These are phyloP conservation scores for Plasmopara muralis DNA, from an alignment of 352 stramenopile species.

Conservation along the genomic window DNA sequence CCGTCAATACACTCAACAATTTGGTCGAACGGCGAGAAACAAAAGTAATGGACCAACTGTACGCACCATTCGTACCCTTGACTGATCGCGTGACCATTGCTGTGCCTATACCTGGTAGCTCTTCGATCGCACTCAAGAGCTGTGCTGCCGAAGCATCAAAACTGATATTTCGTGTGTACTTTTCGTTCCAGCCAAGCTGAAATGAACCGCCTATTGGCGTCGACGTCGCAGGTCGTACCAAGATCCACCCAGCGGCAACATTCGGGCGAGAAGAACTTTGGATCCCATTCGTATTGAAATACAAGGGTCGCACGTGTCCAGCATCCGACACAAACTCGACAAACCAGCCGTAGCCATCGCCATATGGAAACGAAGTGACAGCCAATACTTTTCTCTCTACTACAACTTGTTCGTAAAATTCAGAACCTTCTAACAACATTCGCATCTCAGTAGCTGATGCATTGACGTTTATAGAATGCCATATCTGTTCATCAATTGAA, in stretches of 20 bases:
- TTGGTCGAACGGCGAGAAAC: not conserved
- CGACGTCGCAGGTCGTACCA: conserved; percentile 25
- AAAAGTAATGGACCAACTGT: conserved; percentile 3
- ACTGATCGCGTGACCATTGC: not conserved
- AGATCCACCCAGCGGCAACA: conserved; percentile 22
- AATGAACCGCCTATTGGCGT: conserved; percentile 28
- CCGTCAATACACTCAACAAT: conserved; percentile 1
- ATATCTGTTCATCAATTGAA: conserved; percentile 12
- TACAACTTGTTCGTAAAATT: not conserved
- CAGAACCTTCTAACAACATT: not conserved
- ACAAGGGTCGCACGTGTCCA: conserved; percentile 14
- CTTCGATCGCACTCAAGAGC: not conserved
- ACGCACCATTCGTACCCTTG: not conserved
- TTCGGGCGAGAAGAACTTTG: conserved; percentile 14
- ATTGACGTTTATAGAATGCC: conserved; percentile 1
- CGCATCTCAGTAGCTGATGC: not conserved
- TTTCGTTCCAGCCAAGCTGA: conserved; percentile 27
- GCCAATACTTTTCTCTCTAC: conserved; percentile 23
- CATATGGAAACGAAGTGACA: conserved; percentile 22
- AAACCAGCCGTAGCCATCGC: conserved; percentile 43
- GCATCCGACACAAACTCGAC: conserved; percentile 42
- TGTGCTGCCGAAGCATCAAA: conserved; percentile 23
- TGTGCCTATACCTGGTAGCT: not conserved
- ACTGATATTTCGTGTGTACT: conserved; percentile 32
- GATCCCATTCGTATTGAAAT: conserved; percentile 19